Percentiles rank a stretch among this genome's conserved stretches.
Conservation (phyloP, 139 green algal species). For the Picochlorum sp. region DNA sequence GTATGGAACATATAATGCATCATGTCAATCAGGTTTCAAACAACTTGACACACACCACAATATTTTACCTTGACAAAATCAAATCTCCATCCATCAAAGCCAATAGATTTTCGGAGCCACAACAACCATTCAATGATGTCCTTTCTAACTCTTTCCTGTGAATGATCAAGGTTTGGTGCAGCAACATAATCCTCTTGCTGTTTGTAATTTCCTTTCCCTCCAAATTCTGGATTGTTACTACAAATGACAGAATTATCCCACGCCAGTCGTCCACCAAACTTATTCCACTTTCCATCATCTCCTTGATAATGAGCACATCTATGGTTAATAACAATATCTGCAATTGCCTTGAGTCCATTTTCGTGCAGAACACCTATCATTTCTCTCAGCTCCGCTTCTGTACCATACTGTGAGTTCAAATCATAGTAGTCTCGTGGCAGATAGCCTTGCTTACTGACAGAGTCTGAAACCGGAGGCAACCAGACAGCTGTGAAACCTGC, state of each 20-base stretch:
- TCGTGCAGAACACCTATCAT: slow-evolving; percentile 56
- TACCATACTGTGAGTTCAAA: slow-evolving; percentile 66
- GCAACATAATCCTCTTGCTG: slow-evolving; percentile 80
- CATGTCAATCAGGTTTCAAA: not conserved
- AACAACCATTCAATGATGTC: slow-evolving; percentile 82
- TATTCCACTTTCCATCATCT: slow-evolving; percentile 69
- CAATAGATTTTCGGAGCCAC: slow-evolving; percentile 75
- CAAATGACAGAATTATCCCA: slow-evolving; percentile 81
- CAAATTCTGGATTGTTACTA: slow-evolving; percentile 77
- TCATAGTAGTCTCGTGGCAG: slow-evolving; percentile 78
- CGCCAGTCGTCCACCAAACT: slow-evolving; percentile 83
- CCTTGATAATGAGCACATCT: slow-evolving; percentile 67
- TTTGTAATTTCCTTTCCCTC: slow-evolving; percentile 66
- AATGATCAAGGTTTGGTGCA: slow-evolving; percentile 94
- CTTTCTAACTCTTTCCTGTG: slow-evolving; percentile 60
- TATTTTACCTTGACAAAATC: slow-evolving; percentile 74
- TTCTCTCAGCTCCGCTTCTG: slow-evolving; percentile 60
- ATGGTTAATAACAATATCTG: slow-evolving; percentile 96
- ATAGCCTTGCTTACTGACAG: slow-evolving; percentile 81
- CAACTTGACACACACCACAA: slow-evolving; percentile 9
- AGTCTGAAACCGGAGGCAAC: slow-evolving; percentile 87
- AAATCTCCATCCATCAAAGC: slow-evolving; percentile 92
- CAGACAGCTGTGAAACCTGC: slow-evolving; percentile 85
- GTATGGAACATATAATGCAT: not conserved
- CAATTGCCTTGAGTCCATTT: slow-evolving; percentile 71